These are phyloP conservation scores for Penicillium sp. DNA, from an alignment of 2,329 filamentous ascomycete genomes.

Conservation along the genomic window DNA sequence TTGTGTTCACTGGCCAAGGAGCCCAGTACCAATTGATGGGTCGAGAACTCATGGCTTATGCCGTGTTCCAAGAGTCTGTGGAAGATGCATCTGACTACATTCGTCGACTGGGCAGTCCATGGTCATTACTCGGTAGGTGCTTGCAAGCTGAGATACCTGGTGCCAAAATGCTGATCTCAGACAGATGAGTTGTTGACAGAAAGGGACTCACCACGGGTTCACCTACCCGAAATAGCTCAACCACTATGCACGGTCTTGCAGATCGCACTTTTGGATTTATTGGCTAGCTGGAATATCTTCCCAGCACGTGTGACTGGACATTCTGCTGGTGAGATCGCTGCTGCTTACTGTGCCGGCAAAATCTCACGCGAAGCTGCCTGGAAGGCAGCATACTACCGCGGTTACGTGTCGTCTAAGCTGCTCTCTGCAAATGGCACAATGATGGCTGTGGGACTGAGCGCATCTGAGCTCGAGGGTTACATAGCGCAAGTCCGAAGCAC, in stretches of 20 bases:
- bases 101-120: constrained; percentile 25
- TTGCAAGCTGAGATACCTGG: neutral
- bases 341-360: constrained; percentile 49
- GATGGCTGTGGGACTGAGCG: constrained; percentile 30
- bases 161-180: neutral
- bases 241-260: constrained; percentile 33
- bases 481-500: constrained; percentile 14
- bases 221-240: constrained; percentile 30
- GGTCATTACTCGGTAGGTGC: constrained; percentile 23
- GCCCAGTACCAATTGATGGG: constrained; percentile 42
- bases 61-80: constrained; percentile 22
- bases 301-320: constrained; percentile 31
- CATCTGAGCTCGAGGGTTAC: constrained; percentile 15
- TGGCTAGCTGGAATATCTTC: constrained; percentile 25
- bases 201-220: constrained; percentile 20
- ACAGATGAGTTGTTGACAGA: constrained; percentile 28
- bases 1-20: constrained; percentile 44
- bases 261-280: constrained; percentile 32
- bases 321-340: constrained; percentile 42
- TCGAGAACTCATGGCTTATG: constrained; percentile 27
- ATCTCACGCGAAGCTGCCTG: constrained; percentile 29
- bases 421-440: constrained; percentile 25
- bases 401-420: constrained; percentile 25
- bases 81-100: constrained; percentile 27
- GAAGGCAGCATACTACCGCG: constrained; percentile 32